Evolutionary conservation across 2,329 filamentous ascomycete genomes (phyloP).

Genomic region (Bipolaris gigantea): DNA sequence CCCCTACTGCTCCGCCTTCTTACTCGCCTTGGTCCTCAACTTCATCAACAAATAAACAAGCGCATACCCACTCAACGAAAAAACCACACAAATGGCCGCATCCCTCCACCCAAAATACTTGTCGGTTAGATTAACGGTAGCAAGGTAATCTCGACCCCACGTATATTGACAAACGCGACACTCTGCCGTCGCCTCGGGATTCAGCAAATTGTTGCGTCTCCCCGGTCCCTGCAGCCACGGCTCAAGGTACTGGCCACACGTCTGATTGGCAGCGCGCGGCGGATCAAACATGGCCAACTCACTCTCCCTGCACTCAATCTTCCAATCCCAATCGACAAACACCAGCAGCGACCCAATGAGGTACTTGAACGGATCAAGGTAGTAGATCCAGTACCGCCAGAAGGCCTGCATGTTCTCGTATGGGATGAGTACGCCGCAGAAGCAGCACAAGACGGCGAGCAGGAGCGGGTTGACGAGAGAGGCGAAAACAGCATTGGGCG

Average conservation of each 20-base stretch:
- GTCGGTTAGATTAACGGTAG: slow-evolving; percentile 60
- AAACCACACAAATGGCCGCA: slow-evolving; percentile 61
- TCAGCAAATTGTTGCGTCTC: slow-evolving; percentile 56
- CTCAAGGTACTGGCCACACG: slow-evolving; percentile 58
- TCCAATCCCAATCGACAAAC: slow-evolving; percentile 48
- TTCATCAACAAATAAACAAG: slow-evolving; percentile 52
- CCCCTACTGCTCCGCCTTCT: slow-evolving; percentile 41
- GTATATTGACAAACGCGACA: slow-evolving; percentile 66
- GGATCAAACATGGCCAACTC: slow-evolving; percentile 53
- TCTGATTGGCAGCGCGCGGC: slow-evolving; percentile 48
- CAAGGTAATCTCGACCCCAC: slow-evolving; percentile 62
- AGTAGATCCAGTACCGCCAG: slow-evolving; percentile 59
- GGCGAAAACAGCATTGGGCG: slow-evolving; percentile 51
- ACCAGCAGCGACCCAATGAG: slow-evolving; percentile 47
- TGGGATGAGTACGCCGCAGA: slow-evolving; percentile 62
- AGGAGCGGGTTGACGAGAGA: slow-evolving; percentile 54
- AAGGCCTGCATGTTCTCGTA: slow-evolving; percentile 67
- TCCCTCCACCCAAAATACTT: slow-evolving; percentile 70
- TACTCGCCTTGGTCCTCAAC: slow-evolving; percentile 46
- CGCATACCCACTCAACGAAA: slow-evolving; percentile 58
- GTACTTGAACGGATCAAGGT: slow-evolving; percentile 49
- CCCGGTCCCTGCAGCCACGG: slow-evolving; percentile 12
- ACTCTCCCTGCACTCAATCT: slow-evolving; percentile 41
- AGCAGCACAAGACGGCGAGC: slow-evolving; percentile 25
- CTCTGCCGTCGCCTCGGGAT: slow-evolving; percentile 58